Evolutionary conservation across 345 rosid species (phyloP).

Genomic region (thale cress (Arabidopsis thaliana)): DNA sequence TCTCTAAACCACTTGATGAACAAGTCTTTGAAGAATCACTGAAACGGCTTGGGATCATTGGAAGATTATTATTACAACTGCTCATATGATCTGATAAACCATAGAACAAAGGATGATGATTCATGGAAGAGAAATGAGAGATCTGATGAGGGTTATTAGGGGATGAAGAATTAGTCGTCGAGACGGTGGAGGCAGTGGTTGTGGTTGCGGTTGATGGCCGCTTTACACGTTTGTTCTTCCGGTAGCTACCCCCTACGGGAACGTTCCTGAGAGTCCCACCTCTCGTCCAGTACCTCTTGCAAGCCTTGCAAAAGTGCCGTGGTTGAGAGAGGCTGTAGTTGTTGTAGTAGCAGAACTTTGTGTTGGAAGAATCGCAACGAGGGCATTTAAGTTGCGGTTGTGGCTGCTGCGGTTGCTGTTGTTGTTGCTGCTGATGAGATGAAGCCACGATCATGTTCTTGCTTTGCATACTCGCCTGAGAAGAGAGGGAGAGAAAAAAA

Average conservation of each 20-base stretch:
- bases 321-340: slow-evolving; percentile 81
- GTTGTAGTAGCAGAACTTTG: slow-evolving; percentile 83
- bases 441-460: slow-evolving; percentile 59
- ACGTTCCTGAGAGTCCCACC: slow-evolving; percentile 75
- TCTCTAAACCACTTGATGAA: slow-evolving; percentile 48
- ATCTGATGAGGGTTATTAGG: slow-evolving; percentile 46
- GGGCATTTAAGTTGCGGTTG: slow-evolving; percentile 72
- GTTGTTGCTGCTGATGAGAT: slow-evolving; percentile 50
- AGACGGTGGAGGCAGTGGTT: slow-evolving; percentile 31
- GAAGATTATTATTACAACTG: slow-evolving; percentile 51
- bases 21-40: slow-evolving; percentile 41
- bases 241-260: slow-evolving; percentile 79
- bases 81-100: slow-evolving; percentile 57
- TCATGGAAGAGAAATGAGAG: slow-evolving; percentile 52
- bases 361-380: slow-evolving; percentile 76
- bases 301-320: slow-evolving; percentile 75
- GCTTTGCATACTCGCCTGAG: slow-evolving; percentile 46
- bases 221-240: slow-evolving; percentile 74
- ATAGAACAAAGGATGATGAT: slow-evolving; percentile 66
- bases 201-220: slow-evolving; percentile 46
- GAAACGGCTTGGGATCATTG: slow-evolving; percentile 42
- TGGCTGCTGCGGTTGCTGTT: slow-evolving; percentile 45
- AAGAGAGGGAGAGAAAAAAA: slow-evolving; percentile 12
- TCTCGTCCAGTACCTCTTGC: slow-evolving; percentile 75
- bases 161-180: slow-evolving; percentile 39